Base-by-base conservation (phyloP, 2,329 filamentous ascomycete species). In the Hymenoscyphus repandus region DNA sequence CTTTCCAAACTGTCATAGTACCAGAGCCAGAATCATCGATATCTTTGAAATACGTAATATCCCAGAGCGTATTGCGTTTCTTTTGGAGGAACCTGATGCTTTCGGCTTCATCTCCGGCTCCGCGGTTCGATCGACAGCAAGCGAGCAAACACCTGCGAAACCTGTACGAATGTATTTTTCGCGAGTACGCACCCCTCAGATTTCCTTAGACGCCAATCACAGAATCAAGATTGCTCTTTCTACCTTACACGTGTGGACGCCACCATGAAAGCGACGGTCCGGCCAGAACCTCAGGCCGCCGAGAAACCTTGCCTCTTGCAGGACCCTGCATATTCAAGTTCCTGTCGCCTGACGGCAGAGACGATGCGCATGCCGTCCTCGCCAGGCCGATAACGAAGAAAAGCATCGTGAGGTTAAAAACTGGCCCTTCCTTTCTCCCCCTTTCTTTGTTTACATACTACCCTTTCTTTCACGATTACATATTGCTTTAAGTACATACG, bases 281-380 rank as follows among this genome's bases (percentile, higher is more conserved):
- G 12, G 12, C 34, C 5, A 37, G 34, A 17, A 13, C 15, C 15
- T 13, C 12, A 17, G 34, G 15, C 12, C 3, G 34, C 34, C 12
- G 10, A 5, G 34, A 5, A 4, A 4, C 34, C 12, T 37, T 17
- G 10, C 2, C 10, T 11, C 11, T 44, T 32, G 41, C 41, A 32
- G 41, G 41, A 32, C 41, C 41, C 41, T 44, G 41, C 41, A 44
- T 44, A 32, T 31, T 15, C n/a, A 41, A 20, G 27, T 13, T 27
- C n/a, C 15, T 27, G 41, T 44, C 41, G 41, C 20, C 20, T 44
- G 41, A 44, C 41, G 41, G 22, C 22, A 27, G 22, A 27, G 22
- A 27, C 22, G 22, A 27, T 7, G 22, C 22, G 22, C 22, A 27
- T 17, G 12, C 34, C 34, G 34, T n/a, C n/a, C 34, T 37, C 34